Evolutionary conservation across 345 rosid genomes (phyloP), one percentile per base, ranked within the genome.

Genomic region (Gossypium stocksii): DNA sequence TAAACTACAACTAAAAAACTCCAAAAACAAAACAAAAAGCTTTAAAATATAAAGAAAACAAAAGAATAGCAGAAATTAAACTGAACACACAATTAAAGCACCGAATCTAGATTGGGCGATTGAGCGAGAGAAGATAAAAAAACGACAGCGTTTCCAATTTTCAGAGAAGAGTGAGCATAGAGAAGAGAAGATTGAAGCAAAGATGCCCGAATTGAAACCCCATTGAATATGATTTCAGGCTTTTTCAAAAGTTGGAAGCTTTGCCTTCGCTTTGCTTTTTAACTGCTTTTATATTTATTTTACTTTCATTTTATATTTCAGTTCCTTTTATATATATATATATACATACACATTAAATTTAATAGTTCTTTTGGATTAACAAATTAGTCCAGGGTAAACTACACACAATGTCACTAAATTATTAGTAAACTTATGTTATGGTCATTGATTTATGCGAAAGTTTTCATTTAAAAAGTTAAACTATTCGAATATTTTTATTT

Each of bases 141-240:
- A 46, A 48, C 13, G 44, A 49, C 66, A 79, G 49, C 64, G 41
- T 46, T 62, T 62, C 10, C 61, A 59, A 75, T 16, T 20, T 59
- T 78, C 29, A 64, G 49, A 20, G 44, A 22, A 46, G 19, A 23
- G 56, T 16, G 48, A 10, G 45, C 19, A 38, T 22, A 46, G 14
- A 46, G 70, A 51, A 70, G 45, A 72, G 72, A 76, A 84, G 76
- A 79, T 73, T 45, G 12, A 70, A 77, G 79, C 22, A 52, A 61
- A 49, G 74, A 74, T 70, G 72, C n/a, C 2, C 27, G 76, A 70
- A 61, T 27, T 29, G 77, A 67, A 25, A 14, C 52, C 66, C 56
- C 46, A 66, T 69, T 66, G 72, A 52, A 75, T 48, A n/a, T 14
- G 23, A 20, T 15, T 74, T 69, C 17, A 44, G 76, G 25, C 49